These are phyloP conservation scores for Pythium rhizo-oryzae DNA, from an alignment of 352 stramenopile genomes.

Conservation along the genomic window DNA sequence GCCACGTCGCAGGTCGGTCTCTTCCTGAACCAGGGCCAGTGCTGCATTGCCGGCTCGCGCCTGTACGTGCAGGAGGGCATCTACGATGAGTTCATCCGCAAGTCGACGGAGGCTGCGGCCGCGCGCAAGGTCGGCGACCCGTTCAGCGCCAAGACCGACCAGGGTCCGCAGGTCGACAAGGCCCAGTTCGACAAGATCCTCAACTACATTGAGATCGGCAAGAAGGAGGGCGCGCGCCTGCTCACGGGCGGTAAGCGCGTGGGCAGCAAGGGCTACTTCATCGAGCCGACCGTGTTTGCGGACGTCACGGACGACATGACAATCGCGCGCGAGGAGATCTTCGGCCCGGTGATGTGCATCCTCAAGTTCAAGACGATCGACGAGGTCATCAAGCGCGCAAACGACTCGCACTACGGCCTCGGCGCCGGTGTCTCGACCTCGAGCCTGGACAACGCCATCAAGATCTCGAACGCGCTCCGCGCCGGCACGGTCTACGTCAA, in stretches of 20 bases:
- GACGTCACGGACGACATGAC: constrained; percentile 83
- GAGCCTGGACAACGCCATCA: constrained; percentile 84
- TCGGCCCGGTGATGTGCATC: constrained; percentile 91
- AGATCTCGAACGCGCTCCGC: constrained; percentile 88
- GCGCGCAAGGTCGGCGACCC: constrained; percentile 67
- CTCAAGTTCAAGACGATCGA: constrained; percentile 90
- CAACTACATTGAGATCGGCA: constrained; percentile 54
- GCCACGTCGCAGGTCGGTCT: constrained; percentile 80
- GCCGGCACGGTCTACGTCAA: constrained; percentile 95
- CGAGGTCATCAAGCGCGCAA: constrained; percentile 87
- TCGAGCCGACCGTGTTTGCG: constrained; percentile 75
- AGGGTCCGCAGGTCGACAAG: constrained; percentile 71
- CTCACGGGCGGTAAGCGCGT: constrained; percentile 76
- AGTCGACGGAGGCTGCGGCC: constrained; percentile 43
- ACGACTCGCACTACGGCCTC: constrained; percentile 88
- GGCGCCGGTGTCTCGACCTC: constrained; percentile 90
- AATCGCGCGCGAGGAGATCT: constrained; percentile 93
- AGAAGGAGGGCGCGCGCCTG: constrained; percentile 57
- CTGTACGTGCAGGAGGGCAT: constrained; percentile 76
- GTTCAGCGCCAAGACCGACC: constrained; percentile 45
- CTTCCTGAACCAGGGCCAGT: constrained; percentile 82
- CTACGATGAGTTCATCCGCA: constrained; percentile 64
- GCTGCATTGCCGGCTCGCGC: constrained; percentile 75
- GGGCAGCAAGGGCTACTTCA: constrained; percentile 72
- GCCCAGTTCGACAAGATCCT: constrained; percentile 74